Percentiles rank a stretch among this genome's conserved stretches.
phyloP scores from a whole-genome alignment of 805 yeast genomes.

The Phaffomyces antillensis region DNA sequence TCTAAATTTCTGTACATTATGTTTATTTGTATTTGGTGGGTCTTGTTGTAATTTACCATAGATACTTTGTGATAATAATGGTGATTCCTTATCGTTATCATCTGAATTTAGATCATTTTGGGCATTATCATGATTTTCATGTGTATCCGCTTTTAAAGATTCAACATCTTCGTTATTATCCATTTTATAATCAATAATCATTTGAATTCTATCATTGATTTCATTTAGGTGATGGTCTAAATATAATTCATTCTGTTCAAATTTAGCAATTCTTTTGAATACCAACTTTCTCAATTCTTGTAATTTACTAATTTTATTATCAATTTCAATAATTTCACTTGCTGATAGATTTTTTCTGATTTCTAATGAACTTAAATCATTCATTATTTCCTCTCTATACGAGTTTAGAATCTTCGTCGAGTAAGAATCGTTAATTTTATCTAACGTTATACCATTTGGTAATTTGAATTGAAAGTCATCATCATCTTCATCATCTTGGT shows the following conservation, averaged over 20 bases:
- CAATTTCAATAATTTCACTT: constrained; percentile 58
- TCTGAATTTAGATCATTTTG: constrained; percentile 7
- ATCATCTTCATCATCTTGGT: constrained; percentile 11
- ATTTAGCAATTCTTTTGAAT: constrained; percentile 49
- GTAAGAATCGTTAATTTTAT: constrained; percentile 35
- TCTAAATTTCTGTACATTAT: constrained; percentile 16
- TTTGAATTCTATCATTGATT: constrained; percentile 36
- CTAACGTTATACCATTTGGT: constrained; percentile 34
- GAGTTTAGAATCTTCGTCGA: constrained; percentile 31
- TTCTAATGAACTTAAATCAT: constrained; percentile 47
- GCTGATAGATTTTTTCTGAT: constrained; percentile 60
- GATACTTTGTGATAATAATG: constrained; percentile 35
- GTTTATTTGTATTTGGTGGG: constrained; percentile 16
- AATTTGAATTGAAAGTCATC: constrained; percentile 22
- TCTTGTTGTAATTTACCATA: constrained; percentile 35
- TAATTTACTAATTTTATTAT: constrained; percentile 44
- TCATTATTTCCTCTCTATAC: constrained; percentile 34
- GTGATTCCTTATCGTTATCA: constrained; percentile 11
- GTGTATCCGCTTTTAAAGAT: background rate
- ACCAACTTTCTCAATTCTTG: constrained; percentile 44
- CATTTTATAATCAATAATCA: constrained; percentile 34
- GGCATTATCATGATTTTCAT: constrained; percentile 1
- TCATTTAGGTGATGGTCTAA: constrained; percentile 42
- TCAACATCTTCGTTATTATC: constrained; percentile 23
- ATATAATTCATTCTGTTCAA: constrained; percentile 55